Percentiles rank a stretch among this genome's conserved stretches.
Evolutionary conservation across 2,329 filamentous ascomycete genomes (phyloP).

Genomic region (Scedosporium dehoogii): DNA sequence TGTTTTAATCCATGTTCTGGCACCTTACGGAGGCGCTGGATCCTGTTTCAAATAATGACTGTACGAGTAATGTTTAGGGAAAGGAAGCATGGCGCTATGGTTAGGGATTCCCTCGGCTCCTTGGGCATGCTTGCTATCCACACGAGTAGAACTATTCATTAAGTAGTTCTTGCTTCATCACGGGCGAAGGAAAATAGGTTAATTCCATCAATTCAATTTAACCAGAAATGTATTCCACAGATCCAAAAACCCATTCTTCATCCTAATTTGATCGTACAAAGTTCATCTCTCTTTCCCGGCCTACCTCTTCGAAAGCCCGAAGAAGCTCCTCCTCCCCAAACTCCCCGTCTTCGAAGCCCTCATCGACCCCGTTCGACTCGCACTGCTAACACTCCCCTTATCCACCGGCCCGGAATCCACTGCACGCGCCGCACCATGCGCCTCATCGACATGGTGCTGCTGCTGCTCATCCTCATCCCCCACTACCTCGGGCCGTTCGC

Average conservation of each 20-base stretch:
- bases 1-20: neutral
- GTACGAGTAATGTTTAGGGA: neutral
- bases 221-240: neutral
- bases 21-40: neutral
- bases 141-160: neutral
- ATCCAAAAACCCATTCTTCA: neutral
- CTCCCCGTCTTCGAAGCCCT: conserved; percentile 1
- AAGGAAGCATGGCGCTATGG: neutral
- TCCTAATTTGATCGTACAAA: neutral
- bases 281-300: neutral
- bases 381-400: neutral
- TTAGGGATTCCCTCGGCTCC: neutral
- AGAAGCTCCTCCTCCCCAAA: neutral
- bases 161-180: neutral
- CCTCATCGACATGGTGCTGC: neutral
- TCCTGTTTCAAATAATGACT: neutral
- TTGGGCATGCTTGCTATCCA: neutral
- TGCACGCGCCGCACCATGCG: conserved; percentile 4
- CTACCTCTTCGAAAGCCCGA: neutral
- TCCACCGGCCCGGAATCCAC: neutral
- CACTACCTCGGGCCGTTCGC: neutral
- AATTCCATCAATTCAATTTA: neutral
- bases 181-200: neutral
- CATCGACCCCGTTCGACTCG: conserved; percentile 1
- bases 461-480: neutral